Conservation (phyloP, 768 basidiomycete genomes). For the Stropharia rugosoannulata region DNA sequence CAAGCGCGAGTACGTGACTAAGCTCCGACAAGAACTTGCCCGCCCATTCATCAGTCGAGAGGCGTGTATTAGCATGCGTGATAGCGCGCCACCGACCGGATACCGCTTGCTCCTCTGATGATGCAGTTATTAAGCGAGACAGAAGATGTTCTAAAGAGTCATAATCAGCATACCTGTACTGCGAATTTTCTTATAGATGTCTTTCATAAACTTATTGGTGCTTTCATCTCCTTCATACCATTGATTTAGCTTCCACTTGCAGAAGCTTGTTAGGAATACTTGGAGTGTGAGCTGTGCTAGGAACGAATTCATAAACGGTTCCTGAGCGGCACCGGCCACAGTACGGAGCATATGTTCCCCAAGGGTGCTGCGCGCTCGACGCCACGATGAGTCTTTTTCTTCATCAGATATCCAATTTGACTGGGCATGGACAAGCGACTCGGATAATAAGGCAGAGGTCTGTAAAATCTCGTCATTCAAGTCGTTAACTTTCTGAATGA, state of each 20-base stretch:
- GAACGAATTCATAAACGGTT: slow-evolving; percentile 11
- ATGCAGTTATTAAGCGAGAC: background rate
- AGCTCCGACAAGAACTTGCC: slow-evolving; percentile 8
- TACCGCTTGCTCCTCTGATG: slow-evolving; percentile 21
- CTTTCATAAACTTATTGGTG: slow-evolving; percentile 2
- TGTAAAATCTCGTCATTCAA: slow-evolving; percentile 20
- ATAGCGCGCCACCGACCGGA: slow-evolving; percentile 23
- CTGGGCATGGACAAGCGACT: slow-evolving; percentile 32
- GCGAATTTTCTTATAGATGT: slow-evolving; percentile 16
- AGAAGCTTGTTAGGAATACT: slow-evolving; percentile 10
- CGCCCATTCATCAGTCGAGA: slow-evolving; percentile 19
- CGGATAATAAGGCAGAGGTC: slow-evolving; percentile 16
- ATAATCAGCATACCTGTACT: slow-evolving; percentile 10
- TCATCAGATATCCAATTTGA: slow-evolving; percentile 7
- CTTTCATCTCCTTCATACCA: slow-evolving; percentile 13
- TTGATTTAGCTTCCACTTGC: slow-evolving; percentile 1
- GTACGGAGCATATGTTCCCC: slow-evolving; percentile 12
- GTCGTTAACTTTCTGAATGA: slow-evolving; percentile 17
- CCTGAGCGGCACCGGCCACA: background rate
- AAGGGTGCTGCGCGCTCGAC: background rate
- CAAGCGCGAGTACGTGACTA: background rate
- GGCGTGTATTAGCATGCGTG: slow-evolving; percentile 15
- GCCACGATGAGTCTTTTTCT: background rate
- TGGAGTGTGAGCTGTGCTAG: slow-evolving; percentile 18
- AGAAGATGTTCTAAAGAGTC: background rate